Base-by-base conservation (phyloP, 2,329 filamentous ascomycete genomes). In the Eutypa lata region DNA sequence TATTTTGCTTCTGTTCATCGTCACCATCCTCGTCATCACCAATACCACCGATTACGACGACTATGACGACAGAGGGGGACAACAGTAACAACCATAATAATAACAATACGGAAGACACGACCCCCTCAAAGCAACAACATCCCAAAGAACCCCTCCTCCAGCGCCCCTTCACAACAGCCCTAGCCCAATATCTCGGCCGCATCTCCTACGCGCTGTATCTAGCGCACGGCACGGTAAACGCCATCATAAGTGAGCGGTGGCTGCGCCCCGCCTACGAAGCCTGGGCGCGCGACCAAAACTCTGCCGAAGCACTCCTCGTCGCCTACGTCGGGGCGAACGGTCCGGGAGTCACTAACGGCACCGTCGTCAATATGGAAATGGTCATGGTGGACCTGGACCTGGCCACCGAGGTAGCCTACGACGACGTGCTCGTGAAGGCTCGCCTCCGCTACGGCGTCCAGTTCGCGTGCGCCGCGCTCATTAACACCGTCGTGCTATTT, bases 171-270 rank as follows among this genome's bases (percentile, higher is more conserved):
- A 63, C 57, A 4, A 62, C 55, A 3, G 40, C 50, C 11, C 57
- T 60, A 13, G 54, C 57, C 18, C 54, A 58, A 33, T 64, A 64
- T 45, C 53, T 64, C 10, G 61, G 61, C 31, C 57, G 56, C 11
- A 56, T 63, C 44, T 60, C 58, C 11, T 64, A 59, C 51, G 53
- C 59, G 13, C 48, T 63, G 47, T 63, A 62, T 48, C 54, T 62
- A 16, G 51, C 60, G 19, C 60, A 63, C 48, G 56, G 52, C 7
- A 35, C 49, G 8, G 43, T 61, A 16, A 56, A 49, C 46, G 21
- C 37, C 14, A 48, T 47, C 21, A 46, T 59, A 2, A 35, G 43
- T 22, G 35, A 42, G 48, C 48, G 37, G 10, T 44, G 37, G 24
- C 48, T 49, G 22, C 35, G 21, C n/a, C 48, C 37, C 14, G 48